A percentile compares a stretch with the other conserved stretches of the same genome.
Evolutionary conservation across 305 asterid genomes (phyloP).

Genomic region (Salvia sclarea): DNA sequence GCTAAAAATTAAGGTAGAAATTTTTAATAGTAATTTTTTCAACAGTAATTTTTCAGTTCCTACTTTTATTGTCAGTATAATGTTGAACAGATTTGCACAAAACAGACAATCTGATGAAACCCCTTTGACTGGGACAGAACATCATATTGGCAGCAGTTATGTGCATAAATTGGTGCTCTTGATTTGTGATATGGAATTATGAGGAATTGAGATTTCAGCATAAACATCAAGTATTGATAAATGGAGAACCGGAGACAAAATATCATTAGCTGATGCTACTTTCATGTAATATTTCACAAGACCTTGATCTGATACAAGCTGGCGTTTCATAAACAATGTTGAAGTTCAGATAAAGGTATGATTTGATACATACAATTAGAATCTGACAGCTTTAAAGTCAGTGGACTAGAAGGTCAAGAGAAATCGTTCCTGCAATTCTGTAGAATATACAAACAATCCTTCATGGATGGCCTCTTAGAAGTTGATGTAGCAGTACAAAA

Average conservation of each 20-base stretch:
- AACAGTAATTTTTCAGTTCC: no score
- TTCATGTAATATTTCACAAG: neutral
- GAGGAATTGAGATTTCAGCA: constrained; percentile 3
- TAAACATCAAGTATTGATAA: neutral
- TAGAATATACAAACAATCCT: constrained; percentile 37
- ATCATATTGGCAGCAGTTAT: no score
- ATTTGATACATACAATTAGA: neutral
- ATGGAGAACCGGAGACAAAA: neutral
- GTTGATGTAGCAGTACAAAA: constrained; percentile 30
- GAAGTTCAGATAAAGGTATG: neutral
- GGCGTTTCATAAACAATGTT: neutral
- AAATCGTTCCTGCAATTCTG: neutral
- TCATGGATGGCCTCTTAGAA: constrained; percentile 37
- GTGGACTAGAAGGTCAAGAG: neutral
- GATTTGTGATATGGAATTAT: no score
- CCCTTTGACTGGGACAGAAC: no score
- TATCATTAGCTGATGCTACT: no score
- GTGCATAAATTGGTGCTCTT: no score
- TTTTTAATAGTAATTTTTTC: no score
- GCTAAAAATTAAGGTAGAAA: no score
- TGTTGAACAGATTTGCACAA: no score
- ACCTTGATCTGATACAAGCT: no score
- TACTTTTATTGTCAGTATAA: no score
- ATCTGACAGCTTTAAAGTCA: neutral
- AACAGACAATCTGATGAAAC: no score